A percentile compares a stretch with the other conserved stretches of the same genome.
Evolutionary conservation across 441 rosid genomes (phyloP).

Genomic region (Populus hybrid): DNA sequence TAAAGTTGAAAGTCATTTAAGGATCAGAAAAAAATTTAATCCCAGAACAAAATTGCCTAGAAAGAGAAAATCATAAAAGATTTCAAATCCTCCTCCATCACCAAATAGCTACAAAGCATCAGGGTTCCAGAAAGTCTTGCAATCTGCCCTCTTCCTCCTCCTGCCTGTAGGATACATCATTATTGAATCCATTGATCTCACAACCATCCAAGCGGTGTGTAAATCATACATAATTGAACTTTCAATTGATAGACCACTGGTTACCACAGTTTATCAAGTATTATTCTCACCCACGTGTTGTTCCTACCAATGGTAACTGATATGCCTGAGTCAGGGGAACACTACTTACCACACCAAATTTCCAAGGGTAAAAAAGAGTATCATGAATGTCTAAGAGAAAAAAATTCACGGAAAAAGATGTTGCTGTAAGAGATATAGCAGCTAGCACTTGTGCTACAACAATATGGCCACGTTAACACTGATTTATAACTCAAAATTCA

Average conservation of each 20-base stretch:
- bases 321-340: background rate
- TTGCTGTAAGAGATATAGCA: background rate
- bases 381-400: background rate
- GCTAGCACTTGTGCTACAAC: background rate
- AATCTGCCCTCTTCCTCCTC: background rate
- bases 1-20: background rate
- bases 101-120: background rate
- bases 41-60: background rate
- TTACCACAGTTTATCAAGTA: background rate
- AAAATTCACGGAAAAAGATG: background rate
- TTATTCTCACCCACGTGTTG: background rate
- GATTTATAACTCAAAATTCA: background rate
- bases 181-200: background rate
- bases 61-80: background rate
- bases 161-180: background rate
- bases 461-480: background rate
- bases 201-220: background rate
- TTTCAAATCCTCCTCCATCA: background rate
- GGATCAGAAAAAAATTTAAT: background rate
- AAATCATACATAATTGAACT: background rate
- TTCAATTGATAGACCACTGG: background rate
- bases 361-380: background rate
- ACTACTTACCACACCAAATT: background rate
- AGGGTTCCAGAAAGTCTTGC: background rate
- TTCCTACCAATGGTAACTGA: background rate